A percentile compares a stretch with the other conserved stretches of the same genome.
phyloP scores from a whole-genome alignment of 2,329 filamentous ascomycete species.

The Colletotrichum gloeosporioides region DNA sequence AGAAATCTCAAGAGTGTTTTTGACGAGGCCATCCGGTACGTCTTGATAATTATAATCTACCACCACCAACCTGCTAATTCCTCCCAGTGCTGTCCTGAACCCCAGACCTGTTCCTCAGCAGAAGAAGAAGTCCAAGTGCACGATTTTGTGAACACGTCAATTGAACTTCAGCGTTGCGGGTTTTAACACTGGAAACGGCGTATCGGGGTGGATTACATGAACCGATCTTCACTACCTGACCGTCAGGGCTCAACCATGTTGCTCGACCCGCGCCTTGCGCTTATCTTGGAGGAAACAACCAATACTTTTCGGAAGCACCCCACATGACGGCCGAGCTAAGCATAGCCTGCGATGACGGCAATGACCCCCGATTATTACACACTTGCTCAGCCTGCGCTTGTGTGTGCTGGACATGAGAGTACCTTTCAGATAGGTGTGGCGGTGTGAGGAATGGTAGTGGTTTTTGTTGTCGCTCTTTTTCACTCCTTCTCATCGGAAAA shows the following conservation, averaged over 20 bases:
- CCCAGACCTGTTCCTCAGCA: constrained; percentile 64
- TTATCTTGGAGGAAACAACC: not conserved
- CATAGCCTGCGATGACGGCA: constrained; percentile 1
- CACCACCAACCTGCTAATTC: constrained; percentile 27
- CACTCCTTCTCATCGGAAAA: not conserved
- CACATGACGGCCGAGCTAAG: not conserved
- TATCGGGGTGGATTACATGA: constrained; percentile 4
- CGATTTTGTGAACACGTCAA: constrained; percentile 62
- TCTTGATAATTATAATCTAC: constrained; percentile 25
- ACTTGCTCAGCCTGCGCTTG: not conserved
- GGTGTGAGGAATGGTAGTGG: not conserved
- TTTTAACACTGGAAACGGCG: constrained; percentile 15
- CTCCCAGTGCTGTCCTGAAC: constrained; percentile 71
- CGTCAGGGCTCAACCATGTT: constrained; percentile 12
- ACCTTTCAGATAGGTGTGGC: not conserved
- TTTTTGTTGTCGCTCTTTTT: not conserved
- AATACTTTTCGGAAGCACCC: not conserved
- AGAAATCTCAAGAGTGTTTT: constrained; percentile 98
- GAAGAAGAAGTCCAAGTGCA: constrained; percentile 72
- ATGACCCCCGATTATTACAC: not conserved
- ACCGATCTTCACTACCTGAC: not conserved
- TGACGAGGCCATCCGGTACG: constrained; percentile 96
- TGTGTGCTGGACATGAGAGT: not conserved
- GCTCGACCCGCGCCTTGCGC: not conserved
- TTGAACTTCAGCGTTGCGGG: constrained; percentile 1